Conservation (phyloP, 306 rosid species). For the Medicago arabica region DNA sequence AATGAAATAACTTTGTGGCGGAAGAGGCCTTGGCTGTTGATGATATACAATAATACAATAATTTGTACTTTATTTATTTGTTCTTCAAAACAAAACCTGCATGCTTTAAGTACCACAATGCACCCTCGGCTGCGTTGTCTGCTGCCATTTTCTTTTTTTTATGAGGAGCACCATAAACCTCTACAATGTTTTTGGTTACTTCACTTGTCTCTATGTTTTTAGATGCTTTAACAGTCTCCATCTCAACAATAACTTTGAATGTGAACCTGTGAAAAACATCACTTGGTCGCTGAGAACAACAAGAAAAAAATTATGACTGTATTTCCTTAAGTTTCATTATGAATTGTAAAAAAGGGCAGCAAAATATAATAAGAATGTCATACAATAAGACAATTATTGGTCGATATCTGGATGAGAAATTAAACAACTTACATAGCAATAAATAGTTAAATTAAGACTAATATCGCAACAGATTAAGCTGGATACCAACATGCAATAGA, state of each 20-base stretch:
- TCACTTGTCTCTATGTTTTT: constrained; percentile 35
- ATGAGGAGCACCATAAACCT: constrained; percentile 65
- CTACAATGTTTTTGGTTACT: constrained; percentile 43
- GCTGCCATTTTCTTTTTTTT: constrained; percentile 64
- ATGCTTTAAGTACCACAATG: constrained; percentile 62
- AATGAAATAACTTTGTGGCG: constrained; percentile 44
- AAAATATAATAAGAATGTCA: constrained; percentile 11
- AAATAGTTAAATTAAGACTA: background rate
- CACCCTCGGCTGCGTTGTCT: constrained; percentile 73
- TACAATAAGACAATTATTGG: background rate
- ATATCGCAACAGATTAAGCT: constrained; percentile 1
- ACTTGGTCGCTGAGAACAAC: constrained; percentile 6
- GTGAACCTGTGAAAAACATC: constrained; percentile 57
- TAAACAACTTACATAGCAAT: constrained; percentile 7
- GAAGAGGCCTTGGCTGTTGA: constrained; percentile 31
- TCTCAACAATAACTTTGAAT: constrained; percentile 61
- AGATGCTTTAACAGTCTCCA: constrained; percentile 36
- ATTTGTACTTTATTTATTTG: constrained; percentile 20
- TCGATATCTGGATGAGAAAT: background rate
- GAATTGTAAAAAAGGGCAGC: background rate
- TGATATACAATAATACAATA: constrained; percentile 32
- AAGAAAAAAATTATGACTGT: constrained; percentile 4
- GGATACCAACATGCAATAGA: constrained; percentile 10
- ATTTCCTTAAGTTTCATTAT: constrained; percentile 24
- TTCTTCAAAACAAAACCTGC: constrained; percentile 41